Evolutionary conservation across 345 rosid species (phyloP), one percentile per base, ranked within the genome.

Genomic region (Moricandia arvensis): DNA sequence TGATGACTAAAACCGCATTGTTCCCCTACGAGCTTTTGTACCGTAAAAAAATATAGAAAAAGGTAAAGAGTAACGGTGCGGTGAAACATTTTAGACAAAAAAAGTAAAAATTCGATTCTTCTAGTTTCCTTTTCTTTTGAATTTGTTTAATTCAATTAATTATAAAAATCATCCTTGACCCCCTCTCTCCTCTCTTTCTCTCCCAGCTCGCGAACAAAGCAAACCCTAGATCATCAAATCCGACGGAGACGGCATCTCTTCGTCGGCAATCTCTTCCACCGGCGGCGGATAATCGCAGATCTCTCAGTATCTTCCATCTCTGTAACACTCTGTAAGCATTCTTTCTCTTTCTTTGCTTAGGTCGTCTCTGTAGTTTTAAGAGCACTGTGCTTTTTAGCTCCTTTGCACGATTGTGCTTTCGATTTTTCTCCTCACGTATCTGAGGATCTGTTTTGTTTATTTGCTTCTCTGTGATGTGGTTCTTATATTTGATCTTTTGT

Each of bases 221-320:
- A 59, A 77, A 72, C 81, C 81, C 81, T 72, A 78, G 81, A 78
- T 78, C 63, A 71, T 71, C 73, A 27, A 27, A 78, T 59, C 60
- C 55, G 67, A 59, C 54, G 75, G 58, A 71, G 73, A 78, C 76
- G 63, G 63, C 63, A 72, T 49, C 76, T 66, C 72, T 59, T 66
- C 76, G 73, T 78, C 77, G 77, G 68, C 30, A 11, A 49, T 49
- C 21, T 7, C 31, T 49, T 66, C 47, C 31, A 45, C 68, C 76
- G 62, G 4, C 68, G 63, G 10, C 34, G 72, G 11, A 2, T 6
- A 65, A 21, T 34, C 35, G 15, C 47, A 59, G 77, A 77, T 71
- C 80, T 65, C 57, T 77, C 57, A 12, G n/a, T 41, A 4, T 41
- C 47, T 41, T 41, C 45, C 4, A 58, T 33, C 24, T 5, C 38